Conservation (phyloP, 1,139 yeast genomes). For the Maudiozyma humilis region DNA sequence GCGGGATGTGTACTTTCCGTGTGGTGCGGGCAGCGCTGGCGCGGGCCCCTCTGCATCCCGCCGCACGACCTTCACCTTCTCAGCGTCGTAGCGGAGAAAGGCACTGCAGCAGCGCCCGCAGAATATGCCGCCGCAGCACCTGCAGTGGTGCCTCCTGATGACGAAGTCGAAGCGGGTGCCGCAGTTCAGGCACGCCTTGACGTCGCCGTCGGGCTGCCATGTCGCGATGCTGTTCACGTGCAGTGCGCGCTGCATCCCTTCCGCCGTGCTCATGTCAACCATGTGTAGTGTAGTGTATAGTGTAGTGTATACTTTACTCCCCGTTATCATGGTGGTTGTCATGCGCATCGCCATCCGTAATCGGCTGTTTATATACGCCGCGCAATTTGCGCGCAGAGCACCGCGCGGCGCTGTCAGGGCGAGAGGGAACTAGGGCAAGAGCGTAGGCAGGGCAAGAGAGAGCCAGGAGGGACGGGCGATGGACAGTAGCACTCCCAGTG, state of each 20-base stretch:
- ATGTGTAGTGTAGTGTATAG: not conserved
- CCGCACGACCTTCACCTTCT: constrained; percentile 43
- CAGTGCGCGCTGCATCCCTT: not conserved
- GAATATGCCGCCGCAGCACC: constrained; percentile 35
- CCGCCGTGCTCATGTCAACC: not conserved
- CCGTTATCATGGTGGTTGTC: too few species aligned
- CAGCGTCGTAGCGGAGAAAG: constrained; percentile 24
- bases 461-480: too few species aligned
- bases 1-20: too few species aligned
- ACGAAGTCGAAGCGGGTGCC: constrained; percentile 49
- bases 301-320: too few species aligned
- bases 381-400: too few species aligned
- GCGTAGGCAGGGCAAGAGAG: too few species aligned
- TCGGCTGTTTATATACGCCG: too few species aligned
- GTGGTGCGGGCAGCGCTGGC: too few species aligned
- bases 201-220: constrained; percentile 79
- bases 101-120: constrained; percentile 25
- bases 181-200: constrained; percentile 56
- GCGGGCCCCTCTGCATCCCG: not conserved
- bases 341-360: too few species aligned
- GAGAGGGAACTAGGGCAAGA: too few species aligned
- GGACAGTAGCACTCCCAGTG: too few species aligned
- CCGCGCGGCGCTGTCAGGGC: too few species aligned
- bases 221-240: constrained; percentile 32
- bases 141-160: constrained; percentile 83